Evolutionary conservation across 768 basidiomycete species (phyloP), one percentile per base, ranked within the genome.

Genomic region (Mycena haematopus): DNA sequence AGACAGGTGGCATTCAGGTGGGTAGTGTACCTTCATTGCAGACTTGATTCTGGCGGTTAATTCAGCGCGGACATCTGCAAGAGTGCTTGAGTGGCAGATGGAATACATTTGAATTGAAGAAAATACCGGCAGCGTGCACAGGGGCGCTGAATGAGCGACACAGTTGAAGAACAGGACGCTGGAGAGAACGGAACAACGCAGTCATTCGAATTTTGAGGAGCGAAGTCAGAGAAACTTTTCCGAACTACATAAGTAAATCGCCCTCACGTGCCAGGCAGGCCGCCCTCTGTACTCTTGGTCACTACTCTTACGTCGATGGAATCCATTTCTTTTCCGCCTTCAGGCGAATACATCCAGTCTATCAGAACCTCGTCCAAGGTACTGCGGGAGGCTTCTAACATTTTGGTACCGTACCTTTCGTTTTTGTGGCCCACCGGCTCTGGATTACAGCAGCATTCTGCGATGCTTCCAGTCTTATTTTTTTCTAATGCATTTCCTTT

Each of bases 1-100:
- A 0, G 25, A 13, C 11, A 1, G 2, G 33, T 7, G 3, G 1
- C 9, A 29, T 21, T 36, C 19, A 13, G 42, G 33, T 5, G 13
- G 25, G n/a, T 38, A n/a, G n/a, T n/a, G n/a, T n/a, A 88, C 89
- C 83, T 88, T 91, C 86, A 92, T 85, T 10, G 90, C 85, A 25
- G 72, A 67, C 69, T 91, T 92, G 24, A 91, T 80, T 56, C 83
- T 83, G 44, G 72, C 69, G 55, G 80, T 73, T 33, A 92, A 77
- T 53, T 75, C 79, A 42, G 80, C 68, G 24, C 89, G 84, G 58
- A 89, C 72, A 60, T 85, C 89, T 86, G 60, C 22, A 24, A 10
- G 13, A 45, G 10, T 24, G 40, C n/a, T 42, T 22, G 22, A 24
- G 22, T 22, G 11, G 44, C 8, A 29, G 7, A 29, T 29, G 47